Conservation (phyloP, 495 filamentous ascomycete species). For the Hypoxylon cercidicola region DNA sequence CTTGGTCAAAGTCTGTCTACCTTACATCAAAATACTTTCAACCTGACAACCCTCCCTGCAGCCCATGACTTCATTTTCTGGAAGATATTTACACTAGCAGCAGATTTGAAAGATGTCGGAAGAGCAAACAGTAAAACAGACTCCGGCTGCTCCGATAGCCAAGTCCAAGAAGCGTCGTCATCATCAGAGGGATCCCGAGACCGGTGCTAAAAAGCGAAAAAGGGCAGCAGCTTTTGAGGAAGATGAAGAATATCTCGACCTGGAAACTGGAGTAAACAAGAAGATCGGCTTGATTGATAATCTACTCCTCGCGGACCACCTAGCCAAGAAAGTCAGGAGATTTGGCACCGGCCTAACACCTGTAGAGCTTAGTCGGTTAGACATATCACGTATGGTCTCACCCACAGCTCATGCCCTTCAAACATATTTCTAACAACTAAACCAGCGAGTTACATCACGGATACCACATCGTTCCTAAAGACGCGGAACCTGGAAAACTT, state of each 20-base stretch:
- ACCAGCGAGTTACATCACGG: slow-evolving; percentile 58
- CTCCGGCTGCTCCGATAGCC: slow-evolving; percentile 24
- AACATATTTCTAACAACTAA: slow-evolving; percentile 1
- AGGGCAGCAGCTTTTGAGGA: slow-evolving; percentile 64
- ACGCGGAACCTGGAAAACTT: slow-evolving; percentile 73
- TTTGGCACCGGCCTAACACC: slow-evolving; percentile 81
- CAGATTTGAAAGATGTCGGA: slow-evolving; percentile 19
- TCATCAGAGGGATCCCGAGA: slow-evolving; percentile 51
- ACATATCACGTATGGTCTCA: slow-evolving; percentile 73
- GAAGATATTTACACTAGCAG: neutral
- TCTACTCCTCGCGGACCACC: slow-evolving; percentile 83
- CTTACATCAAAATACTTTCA: neutral
- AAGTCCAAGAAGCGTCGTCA: slow-evolving; percentile 53
- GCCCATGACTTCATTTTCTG: slow-evolving; percentile 1
- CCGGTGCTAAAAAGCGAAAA: slow-evolving; percentile 60
- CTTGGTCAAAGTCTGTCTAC: slow-evolving; percentile 15
- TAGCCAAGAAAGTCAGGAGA: slow-evolving; percentile 79
- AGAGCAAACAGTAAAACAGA: slow-evolving; percentile 7
- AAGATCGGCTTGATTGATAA: slow-evolving; percentile 85
- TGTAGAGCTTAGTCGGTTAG: slow-evolving; percentile 83
- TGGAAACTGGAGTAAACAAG: slow-evolving; percentile 77
- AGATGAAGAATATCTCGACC: slow-evolving; percentile 68
- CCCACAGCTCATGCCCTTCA: neutral
- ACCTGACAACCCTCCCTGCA: slow-evolving; percentile 1
- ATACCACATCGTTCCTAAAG: slow-evolving; percentile 78